Base-by-base conservation (phyloP, 2,329 filamentous ascomycete species). In the Anthostomella pinea region DNA sequence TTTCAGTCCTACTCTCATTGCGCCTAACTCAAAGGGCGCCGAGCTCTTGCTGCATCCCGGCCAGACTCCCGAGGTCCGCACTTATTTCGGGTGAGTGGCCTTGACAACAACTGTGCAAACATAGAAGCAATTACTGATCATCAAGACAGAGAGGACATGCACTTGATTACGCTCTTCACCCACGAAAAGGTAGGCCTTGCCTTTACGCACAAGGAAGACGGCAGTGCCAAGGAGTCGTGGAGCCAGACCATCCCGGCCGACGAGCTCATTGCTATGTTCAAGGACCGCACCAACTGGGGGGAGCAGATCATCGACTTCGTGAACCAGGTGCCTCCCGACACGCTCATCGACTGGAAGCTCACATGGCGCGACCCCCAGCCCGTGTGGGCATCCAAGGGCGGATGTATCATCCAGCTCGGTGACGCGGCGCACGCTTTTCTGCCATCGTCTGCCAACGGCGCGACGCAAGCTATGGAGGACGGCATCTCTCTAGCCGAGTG, bases 321-420 rank as follows among this genome's bases (percentile, higher is more conserved):
- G 36, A 45, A 44, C 6, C 40, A 40, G 21, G 38, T 32, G 8
- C 25, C 38, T 34, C 17, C 15, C 5, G 20, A 45, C 25, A 37
- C 57, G 3, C 58, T 72, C 31, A 64, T 73, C 43, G 67, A 60
- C 49, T 63, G 56, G 46, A 55, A 58, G 33, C 53, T 65, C 16
- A 52, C 55, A 22, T 63, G 57, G 57, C 57, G 62, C 6, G 52
- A 64, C 35, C 59, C 59, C 5, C 56, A 58, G 14, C 50, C 52
- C 2, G 45, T 49, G 6, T 64, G 59, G 57, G 46, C 53, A 3
- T 63, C 59, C 2, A 42, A 52, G 3, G 43, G 45, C 6, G 58
- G 44, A 3, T 52, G 52, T 8, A 49, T 64, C 16, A 40, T 63
- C 19, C 57, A 62, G 30, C 49, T 63, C 13, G 62, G 62, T 8